phyloP scores from a whole-genome alignment of 176 grass and related monocot genomes.

The Aegilops bicornis region DNA sequence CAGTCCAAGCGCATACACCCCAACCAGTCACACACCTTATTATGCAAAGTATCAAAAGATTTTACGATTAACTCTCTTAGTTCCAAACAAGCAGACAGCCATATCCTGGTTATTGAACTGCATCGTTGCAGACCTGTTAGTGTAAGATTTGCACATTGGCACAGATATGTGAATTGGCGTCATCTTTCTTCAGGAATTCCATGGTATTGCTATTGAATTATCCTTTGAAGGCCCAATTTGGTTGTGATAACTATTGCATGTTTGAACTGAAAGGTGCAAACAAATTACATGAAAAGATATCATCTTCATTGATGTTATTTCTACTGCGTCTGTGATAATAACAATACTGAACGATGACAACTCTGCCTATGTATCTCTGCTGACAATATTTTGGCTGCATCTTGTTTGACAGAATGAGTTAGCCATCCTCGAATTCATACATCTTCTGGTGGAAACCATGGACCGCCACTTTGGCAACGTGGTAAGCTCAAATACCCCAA shows the following conservation, averaged over 20 bases:
- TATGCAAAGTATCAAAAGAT: not conserved
- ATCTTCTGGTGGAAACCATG: conserved; percentile 95
- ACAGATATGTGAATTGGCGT: not conserved
- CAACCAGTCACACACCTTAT: not conserved
- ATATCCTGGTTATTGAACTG: not conserved
- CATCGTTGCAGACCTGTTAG: not conserved
- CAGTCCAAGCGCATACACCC: not conserved
- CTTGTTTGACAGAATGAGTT: conserved; percentile 73
- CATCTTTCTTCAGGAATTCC: not conserved
- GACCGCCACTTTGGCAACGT: conserved; percentile 97
- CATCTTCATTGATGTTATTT: not conserved
- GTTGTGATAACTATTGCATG: not conserved
- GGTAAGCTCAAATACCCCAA: conserved; percentile 34
- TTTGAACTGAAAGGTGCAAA: not conserved
- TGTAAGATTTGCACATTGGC: not conserved
- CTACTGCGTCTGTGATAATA: not conserved
- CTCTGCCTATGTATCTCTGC: not conserved
- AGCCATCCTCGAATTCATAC: conserved; percentile 96
- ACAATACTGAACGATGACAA: not conserved
- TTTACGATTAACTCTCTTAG: not conserved
- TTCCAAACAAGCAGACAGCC: not conserved
- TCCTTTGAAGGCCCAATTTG: not conserved
- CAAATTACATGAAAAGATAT: not conserved
- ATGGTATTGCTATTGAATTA: not conserved
- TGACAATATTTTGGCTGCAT: not conserved